phyloP scores from a whole-genome alignment of 352 stramenopile genomes.

The Pythium chondricola region DNA sequence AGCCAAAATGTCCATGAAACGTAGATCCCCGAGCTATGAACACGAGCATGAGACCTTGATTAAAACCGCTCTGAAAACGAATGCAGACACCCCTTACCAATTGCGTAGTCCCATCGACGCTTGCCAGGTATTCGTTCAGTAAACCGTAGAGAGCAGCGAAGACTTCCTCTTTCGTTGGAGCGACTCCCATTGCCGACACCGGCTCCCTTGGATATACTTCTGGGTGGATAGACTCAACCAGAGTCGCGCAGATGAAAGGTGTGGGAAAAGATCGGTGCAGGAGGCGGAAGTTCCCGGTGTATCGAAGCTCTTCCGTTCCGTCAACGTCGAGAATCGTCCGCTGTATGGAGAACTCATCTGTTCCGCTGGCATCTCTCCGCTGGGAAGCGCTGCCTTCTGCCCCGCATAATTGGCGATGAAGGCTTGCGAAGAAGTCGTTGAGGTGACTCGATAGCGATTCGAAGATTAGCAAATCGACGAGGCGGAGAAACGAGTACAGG shows the following conservation, averaged over 20 bases:
- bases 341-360: too few relatives aligned
- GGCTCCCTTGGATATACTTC: background rate
- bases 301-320: too few relatives aligned
- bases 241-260: conserved; percentile 12
- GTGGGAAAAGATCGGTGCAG: conserved; percentile 12
- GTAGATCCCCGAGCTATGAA: conserved; percentile 12
- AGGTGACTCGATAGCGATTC: conserved; percentile 41
- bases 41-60: too few relatives aligned
- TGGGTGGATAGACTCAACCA: conserved; percentile 11
- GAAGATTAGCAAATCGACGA: conserved; percentile 35
- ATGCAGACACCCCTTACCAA: too few relatives aligned
- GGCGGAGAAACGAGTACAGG: conserved; percentile 48
- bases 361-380: too few relatives aligned
- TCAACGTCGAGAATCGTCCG: too few relatives aligned
- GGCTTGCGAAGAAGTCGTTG: conserved; percentile 20
- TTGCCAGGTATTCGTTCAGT: conserved; percentile 36
- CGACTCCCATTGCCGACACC: conserved; percentile 12
- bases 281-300: conserved; percentile 21
- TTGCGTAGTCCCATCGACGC: conserved; percentile 31
- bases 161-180: conserved; percentile 27
- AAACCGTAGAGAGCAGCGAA: conserved; percentile 36
- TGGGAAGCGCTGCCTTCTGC: too few relatives aligned
- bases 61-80: background rate
- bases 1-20: conserved; percentile 9
- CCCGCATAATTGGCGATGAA: conserved; percentile 35